Conservation (phyloP, 2,329 filamentous ascomycete species). For the Xylaria hypoxylon region DNA sequence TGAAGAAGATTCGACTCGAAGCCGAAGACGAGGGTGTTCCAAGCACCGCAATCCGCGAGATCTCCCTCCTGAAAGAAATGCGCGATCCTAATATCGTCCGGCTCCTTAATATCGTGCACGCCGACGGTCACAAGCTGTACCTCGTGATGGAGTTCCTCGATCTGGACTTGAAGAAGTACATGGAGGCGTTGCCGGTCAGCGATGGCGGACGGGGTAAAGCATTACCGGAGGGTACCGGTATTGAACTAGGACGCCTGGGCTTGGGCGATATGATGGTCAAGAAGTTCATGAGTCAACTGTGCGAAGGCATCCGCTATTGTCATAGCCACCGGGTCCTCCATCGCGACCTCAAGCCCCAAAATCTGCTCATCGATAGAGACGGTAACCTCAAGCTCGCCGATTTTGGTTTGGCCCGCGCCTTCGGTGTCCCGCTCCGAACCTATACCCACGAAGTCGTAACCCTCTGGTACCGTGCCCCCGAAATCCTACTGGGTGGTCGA, state of each 20-base stretch:
- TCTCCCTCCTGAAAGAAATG: slow-evolving; percentile 95
- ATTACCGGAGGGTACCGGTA: slow-evolving; percentile 79
- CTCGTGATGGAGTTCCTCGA: slow-evolving; percentile 94
- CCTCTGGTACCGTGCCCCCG: slow-evolving; percentile 90
- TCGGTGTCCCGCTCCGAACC: slow-evolving; percentile 89
- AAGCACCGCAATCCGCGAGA: slow-evolving; percentile 92
- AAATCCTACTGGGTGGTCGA: slow-evolving; percentile 89
- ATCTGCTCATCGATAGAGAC: slow-evolving; percentile 85
- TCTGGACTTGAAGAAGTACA: slow-evolving; percentile 93
- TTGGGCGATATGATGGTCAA: slow-evolving; percentile 85
- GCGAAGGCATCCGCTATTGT: slow-evolving; percentile 87
- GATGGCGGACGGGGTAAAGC: slow-evolving; percentile 89
- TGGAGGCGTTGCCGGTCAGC: slow-evolving; percentile 87
- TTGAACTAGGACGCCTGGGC: slow-evolving; percentile 73
- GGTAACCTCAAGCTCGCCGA: slow-evolving; percentile 92
- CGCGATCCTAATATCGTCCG: slow-evolving; percentile 89
- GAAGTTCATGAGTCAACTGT: slow-evolving; percentile 91
- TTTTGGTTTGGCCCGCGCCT: slow-evolving; percentile 89
- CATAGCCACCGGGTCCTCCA: slow-evolving; percentile 89
- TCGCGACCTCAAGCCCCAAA: slow-evolving; percentile 91
- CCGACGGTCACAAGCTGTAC: slow-evolving; percentile 94
- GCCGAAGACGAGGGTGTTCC: slow-evolving; percentile 95
- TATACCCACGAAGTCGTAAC: slow-evolving; percentile 97
- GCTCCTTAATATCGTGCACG: slow-evolving; percentile 91
- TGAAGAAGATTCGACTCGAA: slow-evolving; percentile 96